phyloP scores from a whole-genome alignment of 495 filamentous ascomycete species.

The Penicillium paxilli region DNA sequence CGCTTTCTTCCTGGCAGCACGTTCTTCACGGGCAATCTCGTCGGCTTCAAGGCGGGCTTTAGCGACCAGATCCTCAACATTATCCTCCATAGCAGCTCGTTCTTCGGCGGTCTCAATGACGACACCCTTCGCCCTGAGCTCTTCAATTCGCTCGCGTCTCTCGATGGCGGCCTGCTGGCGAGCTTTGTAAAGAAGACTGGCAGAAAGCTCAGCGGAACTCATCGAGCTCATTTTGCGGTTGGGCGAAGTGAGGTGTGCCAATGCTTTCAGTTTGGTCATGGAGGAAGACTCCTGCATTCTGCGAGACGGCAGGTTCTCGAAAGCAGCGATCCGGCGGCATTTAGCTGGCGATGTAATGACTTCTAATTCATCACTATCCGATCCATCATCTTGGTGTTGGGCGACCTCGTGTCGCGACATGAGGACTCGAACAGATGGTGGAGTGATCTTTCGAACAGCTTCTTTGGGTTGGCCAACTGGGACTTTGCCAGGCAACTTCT shows the following conservation, averaged over 20 bases:
- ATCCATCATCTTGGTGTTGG: conserved; percentile 48
- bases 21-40: conserved; percentile 75
- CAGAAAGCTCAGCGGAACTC: conserved; percentile 68
- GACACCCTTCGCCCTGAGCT: conserved; percentile 75
- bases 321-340: conserved; percentile 53
- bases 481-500: not conserved
- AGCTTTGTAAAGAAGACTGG: conserved; percentile 64
- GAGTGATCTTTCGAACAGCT: conserved; percentile 13
- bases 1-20: conserved; percentile 60
- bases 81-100: conserved; percentile 71
- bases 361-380: conserved; percentile 71
- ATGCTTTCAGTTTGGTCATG: conserved; percentile 64
- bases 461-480: conserved; percentile 7
- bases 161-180: conserved; percentile 78
- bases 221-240: conserved; percentile 57
- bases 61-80: conserved; percentile 84
- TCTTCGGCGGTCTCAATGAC: conserved; percentile 86
- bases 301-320: conserved; percentile 64
- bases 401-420: conserved; percentile 41
- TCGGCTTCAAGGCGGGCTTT: conserved; percentile 79
- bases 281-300: conserved; percentile 61
- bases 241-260: conserved; percentile 73
- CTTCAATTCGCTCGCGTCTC: conserved; percentile 74
- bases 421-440: conserved; percentile 38
- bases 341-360: conserved; percentile 51